Evolutionary conservation across 1,139 yeast species (phyloP).

Genomic region (Chernovozyma sophiae-reginae): DNA sequence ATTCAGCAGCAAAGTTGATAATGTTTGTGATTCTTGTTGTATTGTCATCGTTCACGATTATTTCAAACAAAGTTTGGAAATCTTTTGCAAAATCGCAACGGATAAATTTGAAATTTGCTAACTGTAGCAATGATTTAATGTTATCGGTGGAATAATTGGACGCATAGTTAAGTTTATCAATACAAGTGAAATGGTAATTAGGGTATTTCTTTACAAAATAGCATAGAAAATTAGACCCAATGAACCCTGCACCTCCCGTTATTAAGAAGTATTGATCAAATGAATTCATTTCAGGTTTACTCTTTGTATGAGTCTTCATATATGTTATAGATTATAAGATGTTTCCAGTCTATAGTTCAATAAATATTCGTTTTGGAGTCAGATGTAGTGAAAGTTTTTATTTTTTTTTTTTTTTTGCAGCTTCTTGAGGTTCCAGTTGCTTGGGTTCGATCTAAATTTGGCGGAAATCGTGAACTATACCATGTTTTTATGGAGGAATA

Average conservation of each 20-base stretch:
- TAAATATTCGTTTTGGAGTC: too few species aligned
- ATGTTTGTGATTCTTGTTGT: slow-evolving; percentile 28
- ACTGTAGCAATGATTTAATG: slow-evolving; percentile 21
- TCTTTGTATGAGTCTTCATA: not conserved
- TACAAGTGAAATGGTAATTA: slow-evolving; percentile 36
- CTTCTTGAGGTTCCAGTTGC: too few species aligned
- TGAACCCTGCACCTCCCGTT: slow-evolving; percentile 61
- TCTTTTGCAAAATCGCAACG: slow-evolving; percentile 37
- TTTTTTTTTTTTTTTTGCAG: too few species aligned
- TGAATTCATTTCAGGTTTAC: not conserved
- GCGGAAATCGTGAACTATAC: not conserved
- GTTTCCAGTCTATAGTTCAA: too few species aligned
- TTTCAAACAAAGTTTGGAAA: slow-evolving; percentile 11
- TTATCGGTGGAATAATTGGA: slow-evolving; percentile 14
- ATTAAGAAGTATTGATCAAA: slow-evolving; percentile 32
- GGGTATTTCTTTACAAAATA: slow-evolving; percentile 37
- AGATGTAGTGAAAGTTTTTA: too few species aligned
- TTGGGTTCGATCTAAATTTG: not conserved
- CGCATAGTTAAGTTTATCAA: slow-evolving; percentile 46
- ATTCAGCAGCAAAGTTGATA: slow-evolving; percentile 56
- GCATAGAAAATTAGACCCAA: slow-evolving; percentile 50
- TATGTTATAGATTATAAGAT: too few species aligned
- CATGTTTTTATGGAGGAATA: not conserved
- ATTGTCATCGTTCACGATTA: slow-evolving; percentile 10
- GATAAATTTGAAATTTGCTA: slow-evolving; percentile 23